Evolutionary conservation across 179 eudicot genomes (phyloP).

Genomic region (Sideroxylon spinosum): DNA sequence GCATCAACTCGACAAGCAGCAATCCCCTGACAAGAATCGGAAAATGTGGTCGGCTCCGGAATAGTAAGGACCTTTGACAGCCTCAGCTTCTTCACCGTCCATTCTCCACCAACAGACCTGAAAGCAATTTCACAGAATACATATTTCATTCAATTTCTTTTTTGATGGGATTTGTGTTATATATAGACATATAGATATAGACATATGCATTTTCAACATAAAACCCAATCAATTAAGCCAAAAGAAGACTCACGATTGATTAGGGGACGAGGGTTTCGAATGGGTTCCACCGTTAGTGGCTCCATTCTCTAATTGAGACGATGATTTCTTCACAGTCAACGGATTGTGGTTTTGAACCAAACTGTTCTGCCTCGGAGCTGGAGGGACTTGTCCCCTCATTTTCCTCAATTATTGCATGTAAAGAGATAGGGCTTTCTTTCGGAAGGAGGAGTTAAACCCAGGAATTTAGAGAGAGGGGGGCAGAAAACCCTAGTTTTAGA

Average conservation of each 20-base stretch:
- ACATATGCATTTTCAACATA: too few relatives aligned
- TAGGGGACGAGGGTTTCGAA: conserved; percentile 58
- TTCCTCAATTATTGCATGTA: conserved; percentile 9
- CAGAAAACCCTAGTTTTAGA: too few relatives aligned
- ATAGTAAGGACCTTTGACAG: conserved; percentile 89
- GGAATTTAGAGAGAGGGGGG: too few relatives aligned
- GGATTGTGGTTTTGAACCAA: conserved; percentile 36
- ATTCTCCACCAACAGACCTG: conserved; percentile 57
- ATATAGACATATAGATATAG: too few relatives aligned
- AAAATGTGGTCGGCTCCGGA: conserved; percentile 88
- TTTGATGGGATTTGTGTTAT: too few relatives aligned
- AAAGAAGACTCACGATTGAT: conserved; percentile 22
- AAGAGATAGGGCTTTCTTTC: too few relatives aligned
- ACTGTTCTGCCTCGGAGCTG: conserved; percentile 46
- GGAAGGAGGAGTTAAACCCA: too few relatives aligned
- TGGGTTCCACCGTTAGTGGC: conserved; percentile 21
- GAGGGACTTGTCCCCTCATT: conserved; percentile 54
- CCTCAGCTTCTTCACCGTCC: conserved; percentile 97
- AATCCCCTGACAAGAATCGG: conserved; percentile 94
- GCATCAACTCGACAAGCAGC: conserved; percentile 92
- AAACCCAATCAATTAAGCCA: not conserved
- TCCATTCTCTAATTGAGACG: conserved; percentile 54
- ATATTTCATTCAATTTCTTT: too few relatives aligned
- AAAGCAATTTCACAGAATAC: too few relatives aligned
- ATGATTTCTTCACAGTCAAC: conserved; percentile 34